These are phyloP conservation scores for Morella rubra DNA, from an alignment of 306 rosid genomes.

Conservation along the genomic window DNA sequence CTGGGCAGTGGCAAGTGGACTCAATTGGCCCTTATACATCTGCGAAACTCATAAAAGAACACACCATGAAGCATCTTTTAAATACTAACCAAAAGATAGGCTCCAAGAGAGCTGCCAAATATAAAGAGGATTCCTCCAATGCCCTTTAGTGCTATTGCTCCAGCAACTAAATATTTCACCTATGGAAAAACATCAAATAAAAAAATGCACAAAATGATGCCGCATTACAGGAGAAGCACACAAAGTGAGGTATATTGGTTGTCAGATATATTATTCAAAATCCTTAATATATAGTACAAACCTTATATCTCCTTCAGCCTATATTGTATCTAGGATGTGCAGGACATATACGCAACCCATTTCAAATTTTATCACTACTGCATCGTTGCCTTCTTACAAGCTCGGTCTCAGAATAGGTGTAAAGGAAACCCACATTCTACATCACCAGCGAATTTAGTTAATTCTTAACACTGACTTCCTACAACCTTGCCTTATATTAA, in stretches of 20 bases:
- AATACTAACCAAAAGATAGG: slow-evolving; percentile 54
- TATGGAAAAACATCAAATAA: slow-evolving; percentile 28
- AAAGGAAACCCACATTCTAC: not conserved
- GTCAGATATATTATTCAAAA: not conserved
- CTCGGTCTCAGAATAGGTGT: not conserved
- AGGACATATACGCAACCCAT: slow-evolving; percentile 8
- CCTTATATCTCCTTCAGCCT: not conserved
- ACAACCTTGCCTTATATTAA: not conserved
- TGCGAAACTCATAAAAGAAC: not conserved
- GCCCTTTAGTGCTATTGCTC: slow-evolving; percentile 51
- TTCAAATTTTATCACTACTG: not conserved
- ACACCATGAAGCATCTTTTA: not conserved
- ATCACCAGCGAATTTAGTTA: not conserved
- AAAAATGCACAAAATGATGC: slow-evolving; percentile 14
- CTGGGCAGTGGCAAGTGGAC: not conserved
- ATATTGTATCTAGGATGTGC: slow-evolving; percentile 1
- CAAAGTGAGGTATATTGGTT: no score
- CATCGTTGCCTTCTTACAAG: not conserved
- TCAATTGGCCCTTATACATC: not conserved
- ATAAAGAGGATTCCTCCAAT: slow-evolving; percentile 53
- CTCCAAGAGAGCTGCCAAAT: slow-evolving; percentile 52
- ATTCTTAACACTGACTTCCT: not conserved
- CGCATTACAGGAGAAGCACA: slow-evolving; percentile 1
- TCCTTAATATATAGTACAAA: not conserved
- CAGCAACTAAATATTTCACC: slow-evolving; percentile 44